phyloP scores from a whole-genome alignment of 345 rosid species.

The Bruguiera parviflora region DNA sequence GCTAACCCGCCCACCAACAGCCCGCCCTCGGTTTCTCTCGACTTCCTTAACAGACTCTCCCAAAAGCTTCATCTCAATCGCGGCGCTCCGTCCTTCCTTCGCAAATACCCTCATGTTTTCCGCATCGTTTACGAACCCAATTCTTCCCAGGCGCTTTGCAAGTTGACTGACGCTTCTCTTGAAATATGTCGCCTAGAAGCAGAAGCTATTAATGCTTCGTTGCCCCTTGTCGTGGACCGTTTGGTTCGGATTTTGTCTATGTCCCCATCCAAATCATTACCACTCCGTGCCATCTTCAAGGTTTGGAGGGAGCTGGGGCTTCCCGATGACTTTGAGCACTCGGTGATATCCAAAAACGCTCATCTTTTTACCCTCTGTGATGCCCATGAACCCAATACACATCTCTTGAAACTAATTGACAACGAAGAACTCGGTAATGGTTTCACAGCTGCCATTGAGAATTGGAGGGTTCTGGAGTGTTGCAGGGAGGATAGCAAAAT shows the following conservation, averaged over 20 bases:
- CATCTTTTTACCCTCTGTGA: slow-evolving; percentile 50
- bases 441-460: slow-evolving; percentile 63
- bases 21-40: slow-evolving; percentile 64
- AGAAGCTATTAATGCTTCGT: slow-evolving; percentile 41
- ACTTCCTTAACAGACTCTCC: slow-evolving; percentile 76
- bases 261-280: slow-evolving; percentile 62
- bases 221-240: slow-evolving; percentile 53
- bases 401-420: slow-evolving; percentile 54
- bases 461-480: slow-evolving; percentile 75
- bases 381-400: slow-evolving; percentile 68
- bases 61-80: slow-evolving; percentile 82
- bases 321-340: slow-evolving; percentile 91
- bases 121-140: slow-evolving; percentile 56
- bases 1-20: slow-evolving; percentile 41
- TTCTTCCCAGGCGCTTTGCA: slow-evolving; percentile 57
- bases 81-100: slow-evolving; percentile 70
- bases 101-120: slow-evolving; percentile 75
- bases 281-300: slow-evolving; percentile 81
- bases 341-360: slow-evolving; percentile 55
- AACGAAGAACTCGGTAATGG: slow-evolving; percentile 20
- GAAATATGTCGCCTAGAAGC: slow-evolving; percentile 55
- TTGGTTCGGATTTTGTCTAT: slow-evolving; percentile 62
- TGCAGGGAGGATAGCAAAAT: slow-evolving; percentile 48
- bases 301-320: slow-evolving; percentile 94
- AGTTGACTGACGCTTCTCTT: slow-evolving; percentile 51